These are phyloP conservation scores for Aspergillus hortae DNA, from an alignment of 2,329 filamentous ascomycete genomes.

Conservation along the genomic window DNA sequence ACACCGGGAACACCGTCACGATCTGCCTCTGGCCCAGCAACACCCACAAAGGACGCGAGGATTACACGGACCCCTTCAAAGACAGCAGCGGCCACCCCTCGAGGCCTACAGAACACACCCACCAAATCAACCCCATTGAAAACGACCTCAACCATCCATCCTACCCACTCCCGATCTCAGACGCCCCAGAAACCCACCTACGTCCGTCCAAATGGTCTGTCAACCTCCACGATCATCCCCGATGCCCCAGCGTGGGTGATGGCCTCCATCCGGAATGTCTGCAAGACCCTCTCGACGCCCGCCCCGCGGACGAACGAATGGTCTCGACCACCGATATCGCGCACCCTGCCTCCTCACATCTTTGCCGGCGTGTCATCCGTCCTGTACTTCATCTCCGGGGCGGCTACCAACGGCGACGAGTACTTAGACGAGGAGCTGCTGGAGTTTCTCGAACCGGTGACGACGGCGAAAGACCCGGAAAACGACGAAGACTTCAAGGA, in stretches of 20 bases:
- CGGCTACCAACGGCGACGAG: constrained; percentile 47
- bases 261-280: constrained; percentile 63
- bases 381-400: constrained; percentile 44
- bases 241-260: constrained; percentile 64
- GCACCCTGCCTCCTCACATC: constrained; percentile 65
- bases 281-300: constrained; percentile 58
- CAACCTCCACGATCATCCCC: constrained; percentile 26
- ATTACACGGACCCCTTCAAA: constrained; percentile 26
- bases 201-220: constrained; percentile 16
- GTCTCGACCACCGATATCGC: constrained; percentile 37
- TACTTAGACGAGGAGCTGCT: constrained; percentile 38
- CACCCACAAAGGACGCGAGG: constrained; percentile 30
- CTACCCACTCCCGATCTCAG: constrained; percentile 18
- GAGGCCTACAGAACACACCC: constrained; percentile 37
- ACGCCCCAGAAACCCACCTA: constrained; percentile 17
- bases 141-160: constrained; percentile 26
- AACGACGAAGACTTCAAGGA: constrained; percentile 47
- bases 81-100: constrained; percentile 22
- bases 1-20: constrained; percentile 30
- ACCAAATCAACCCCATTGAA: constrained; percentile 41
- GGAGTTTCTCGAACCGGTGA: constrained; percentile 35
- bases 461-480: constrained; percentile 41
- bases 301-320: constrained; percentile 33
- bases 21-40: constrained; percentile 32
- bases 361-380: constrained; percentile 66